phyloP scores from a whole-genome alignment of 257 asterid species.

The Lycium barbarum region DNA sequence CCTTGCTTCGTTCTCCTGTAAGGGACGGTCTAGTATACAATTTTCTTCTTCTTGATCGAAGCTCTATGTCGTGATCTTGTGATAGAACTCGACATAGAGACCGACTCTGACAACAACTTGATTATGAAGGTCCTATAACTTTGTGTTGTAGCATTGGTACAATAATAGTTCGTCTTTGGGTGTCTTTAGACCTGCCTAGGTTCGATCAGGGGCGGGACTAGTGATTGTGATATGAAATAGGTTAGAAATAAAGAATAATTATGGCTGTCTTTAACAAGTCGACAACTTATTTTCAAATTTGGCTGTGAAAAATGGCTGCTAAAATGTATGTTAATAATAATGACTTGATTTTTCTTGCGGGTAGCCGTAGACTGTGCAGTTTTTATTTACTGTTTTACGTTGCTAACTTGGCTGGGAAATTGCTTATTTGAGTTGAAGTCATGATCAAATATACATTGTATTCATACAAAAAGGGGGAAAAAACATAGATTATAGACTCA shows the following conservation, averaged over 20 bases:
- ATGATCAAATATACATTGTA: background rate
- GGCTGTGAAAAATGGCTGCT: background rate
- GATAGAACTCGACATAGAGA: background rate
- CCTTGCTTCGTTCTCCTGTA: background rate
- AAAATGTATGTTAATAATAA: background rate
- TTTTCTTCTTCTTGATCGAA: background rate
- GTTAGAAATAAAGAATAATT: background rate
- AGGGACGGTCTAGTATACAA: background rate
- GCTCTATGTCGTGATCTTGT: background rate
- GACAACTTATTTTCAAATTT: conserved; percentile 16
- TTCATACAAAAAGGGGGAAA: background rate
- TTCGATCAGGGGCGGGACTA: background rate
- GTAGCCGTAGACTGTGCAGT: background rate
- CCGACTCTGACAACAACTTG: background rate
- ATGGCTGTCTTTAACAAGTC: background rate
- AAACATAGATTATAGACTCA: background rate
- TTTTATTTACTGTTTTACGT: background rate
- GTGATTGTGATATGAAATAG: background rate
- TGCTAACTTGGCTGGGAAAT: conserved; percentile 25
- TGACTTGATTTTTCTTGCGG: background rate
- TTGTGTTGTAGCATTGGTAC: background rate
- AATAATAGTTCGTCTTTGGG: background rate
- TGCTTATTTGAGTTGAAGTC: conserved; percentile 23
- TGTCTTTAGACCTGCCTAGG: background rate
- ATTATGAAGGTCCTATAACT: background rate